A percentile compares a stretch with the other conserved stretches of the same genome.
Conservation (phyloP, 2,329 filamentous ascomycete genomes). For the Penicillium glabrum region DNA sequence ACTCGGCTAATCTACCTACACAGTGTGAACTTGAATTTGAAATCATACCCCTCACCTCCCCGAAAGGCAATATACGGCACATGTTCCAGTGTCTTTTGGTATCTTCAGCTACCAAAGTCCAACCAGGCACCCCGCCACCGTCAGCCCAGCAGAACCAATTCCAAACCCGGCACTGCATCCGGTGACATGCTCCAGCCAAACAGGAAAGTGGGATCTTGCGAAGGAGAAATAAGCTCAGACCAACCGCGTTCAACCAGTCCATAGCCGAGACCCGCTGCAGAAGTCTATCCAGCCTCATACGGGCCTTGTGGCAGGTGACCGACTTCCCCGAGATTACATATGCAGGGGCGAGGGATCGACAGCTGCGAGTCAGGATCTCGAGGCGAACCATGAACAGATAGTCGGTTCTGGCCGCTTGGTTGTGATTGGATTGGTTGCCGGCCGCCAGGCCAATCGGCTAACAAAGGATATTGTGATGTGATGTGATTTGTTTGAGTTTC, state of each 20-base stretch:
- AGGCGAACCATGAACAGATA: background rate
- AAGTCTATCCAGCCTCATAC: background rate
- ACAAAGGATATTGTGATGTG: background rate
- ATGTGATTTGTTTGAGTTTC: background rate
- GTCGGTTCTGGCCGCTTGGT: background rate
- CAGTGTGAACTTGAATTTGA: too few relatives aligned
- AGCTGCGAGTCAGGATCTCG: background rate
- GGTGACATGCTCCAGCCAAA: conserved; percentile 2
- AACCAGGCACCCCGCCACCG: background rate
- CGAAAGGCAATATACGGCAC: background rate
- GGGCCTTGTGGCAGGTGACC: background rate
- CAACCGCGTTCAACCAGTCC: background rate
- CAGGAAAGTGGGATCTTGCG: background rate
- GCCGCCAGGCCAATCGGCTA: background rate
- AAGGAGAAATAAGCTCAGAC: background rate
- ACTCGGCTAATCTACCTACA: too few relatives aligned
- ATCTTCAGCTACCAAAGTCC: background rate
- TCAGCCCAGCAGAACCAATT: background rate
- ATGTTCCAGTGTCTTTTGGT: background rate
- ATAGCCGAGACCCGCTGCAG: background rate
- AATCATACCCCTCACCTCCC: background rate
- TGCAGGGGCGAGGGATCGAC: background rate
- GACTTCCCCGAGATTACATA: background rate
- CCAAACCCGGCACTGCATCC: conserved; percentile 1
- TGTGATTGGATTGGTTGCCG: background rate